These are phyloP conservation scores for Coemansia asiatica DNA, from an alignment of 192 early-diverging fungal species.

Conservation along the genomic window DNA sequence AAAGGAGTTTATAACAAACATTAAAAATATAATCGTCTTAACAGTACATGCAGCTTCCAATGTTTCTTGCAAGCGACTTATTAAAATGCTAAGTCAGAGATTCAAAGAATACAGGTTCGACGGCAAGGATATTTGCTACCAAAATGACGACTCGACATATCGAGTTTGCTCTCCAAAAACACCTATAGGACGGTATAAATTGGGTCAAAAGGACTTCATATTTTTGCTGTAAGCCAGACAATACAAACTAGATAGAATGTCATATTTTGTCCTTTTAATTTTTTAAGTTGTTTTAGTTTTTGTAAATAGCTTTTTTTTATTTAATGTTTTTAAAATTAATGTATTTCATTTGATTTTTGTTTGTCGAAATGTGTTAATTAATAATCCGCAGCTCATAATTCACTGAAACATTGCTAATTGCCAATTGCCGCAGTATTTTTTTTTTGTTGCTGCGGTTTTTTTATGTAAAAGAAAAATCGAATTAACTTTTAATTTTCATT, in stretches of 20 bases:
- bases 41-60: background rate
- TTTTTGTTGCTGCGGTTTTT: too few relatives aligned
- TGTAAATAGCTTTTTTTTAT: background rate
- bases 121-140: slow-evolving; percentile 4
- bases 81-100: background rate
- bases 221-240: slow-evolving; percentile 1
- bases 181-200: background rate
- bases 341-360: background rate
- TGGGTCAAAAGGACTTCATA: background rate
- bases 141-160: background rate
- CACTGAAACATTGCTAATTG: too few relatives aligned
- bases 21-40: background rate
- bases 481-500: background rate
- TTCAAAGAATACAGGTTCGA: background rate
- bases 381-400: too few relatives aligned
- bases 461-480: background rate
- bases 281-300: background rate
- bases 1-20: background rate
- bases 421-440: too few relatives aligned
- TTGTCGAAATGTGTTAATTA: too few relatives aligned
- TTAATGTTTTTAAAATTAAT: background rate
- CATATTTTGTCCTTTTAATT: background rate
- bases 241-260: background rate
- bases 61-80: background rate
- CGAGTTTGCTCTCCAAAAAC: background rate